phyloP scores from a whole-genome alignment of 345 rosid genomes.

The Eucalyptus marginata region DNA sequence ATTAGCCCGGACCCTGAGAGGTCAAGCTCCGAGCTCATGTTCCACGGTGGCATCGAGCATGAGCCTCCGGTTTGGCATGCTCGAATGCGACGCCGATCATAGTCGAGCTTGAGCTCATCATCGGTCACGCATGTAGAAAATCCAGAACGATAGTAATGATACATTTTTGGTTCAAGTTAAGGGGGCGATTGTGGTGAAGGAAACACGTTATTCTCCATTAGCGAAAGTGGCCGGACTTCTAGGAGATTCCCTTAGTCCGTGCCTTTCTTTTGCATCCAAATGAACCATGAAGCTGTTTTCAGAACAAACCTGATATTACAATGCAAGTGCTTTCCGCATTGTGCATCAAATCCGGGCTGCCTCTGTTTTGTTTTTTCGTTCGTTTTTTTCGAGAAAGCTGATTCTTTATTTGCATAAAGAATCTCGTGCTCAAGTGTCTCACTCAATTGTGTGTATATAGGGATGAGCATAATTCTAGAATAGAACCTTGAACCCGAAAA shows the following conservation, averaged over 20 bases:
- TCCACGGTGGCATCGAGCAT: not conserved
- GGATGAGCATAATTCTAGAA: too few relatives aligned
- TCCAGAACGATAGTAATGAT: not conserved
- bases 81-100: not conserved
- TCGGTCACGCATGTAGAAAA: not conserved
- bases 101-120: not conserved
- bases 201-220: not conserved
- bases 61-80: not conserved
- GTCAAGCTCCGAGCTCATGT: not conserved
- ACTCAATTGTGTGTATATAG: not conserved
- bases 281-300: not conserved
- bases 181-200: not conserved
- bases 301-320: not conserved
- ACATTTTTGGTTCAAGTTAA: not conserved
- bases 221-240: not conserved
- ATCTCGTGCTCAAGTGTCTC: not conserved
- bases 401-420: not conserved
- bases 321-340: not conserved
- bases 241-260: not conserved
- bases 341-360: not conserved
- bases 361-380: not conserved
- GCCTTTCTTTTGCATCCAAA: not conserved
- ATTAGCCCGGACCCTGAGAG: too few relatives aligned
- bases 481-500: fast-evolving
- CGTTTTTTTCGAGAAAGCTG: not conserved